Conservation (phyloP, 352 stramenopile genomes). For the Pilasporangium apinafurcum region DNA sequence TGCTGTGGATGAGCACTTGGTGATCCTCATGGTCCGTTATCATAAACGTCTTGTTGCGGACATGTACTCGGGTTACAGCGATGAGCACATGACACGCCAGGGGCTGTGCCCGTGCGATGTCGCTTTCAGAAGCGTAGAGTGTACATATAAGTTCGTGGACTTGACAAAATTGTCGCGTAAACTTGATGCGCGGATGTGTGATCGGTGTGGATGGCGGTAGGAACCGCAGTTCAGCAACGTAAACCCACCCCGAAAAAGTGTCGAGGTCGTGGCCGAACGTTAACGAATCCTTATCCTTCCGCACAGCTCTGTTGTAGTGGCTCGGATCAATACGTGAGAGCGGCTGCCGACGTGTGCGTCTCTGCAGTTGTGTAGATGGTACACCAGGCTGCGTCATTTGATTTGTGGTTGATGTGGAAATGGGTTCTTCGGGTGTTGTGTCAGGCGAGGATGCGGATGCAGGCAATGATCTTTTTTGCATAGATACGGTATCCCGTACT, state of each 20-base stretch:
- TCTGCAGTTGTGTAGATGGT: too few relatives aligned
- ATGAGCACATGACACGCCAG: conserved; percentile 33
- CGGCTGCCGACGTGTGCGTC: too few relatives aligned
- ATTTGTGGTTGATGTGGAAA: too few relatives aligned
- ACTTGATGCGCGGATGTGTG: conserved; percentile 2
- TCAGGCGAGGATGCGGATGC: too few relatives aligned
- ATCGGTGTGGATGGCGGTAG: not conserved
- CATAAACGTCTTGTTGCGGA: conserved; percentile 42
- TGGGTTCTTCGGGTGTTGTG: too few relatives aligned
- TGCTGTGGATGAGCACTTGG: conserved; percentile 27
- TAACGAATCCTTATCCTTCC: conserved; percentile 10
- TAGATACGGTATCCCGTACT: too few relatives aligned
- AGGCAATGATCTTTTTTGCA: too few relatives aligned
- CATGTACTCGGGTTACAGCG: conserved; percentile 20
- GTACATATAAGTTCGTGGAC: conserved; percentile 33
- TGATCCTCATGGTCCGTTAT: conserved; percentile 40
- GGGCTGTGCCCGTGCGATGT: conserved; percentile 6
- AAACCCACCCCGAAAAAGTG: conserved; percentile 29
- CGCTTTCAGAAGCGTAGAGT: conserved; percentile 30
- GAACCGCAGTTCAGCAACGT: conserved; percentile 14
- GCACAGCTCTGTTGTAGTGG: too few relatives aligned
- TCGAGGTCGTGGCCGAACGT: conserved; percentile 10
- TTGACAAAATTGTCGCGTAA: conserved; percentile 26
- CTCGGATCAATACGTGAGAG: too few relatives aligned
- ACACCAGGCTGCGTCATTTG: too few relatives aligned